Evolutionary conservation across 83 land plant genomes (phyloP).

Genomic region (Diphasiastrum complanatum): DNA sequence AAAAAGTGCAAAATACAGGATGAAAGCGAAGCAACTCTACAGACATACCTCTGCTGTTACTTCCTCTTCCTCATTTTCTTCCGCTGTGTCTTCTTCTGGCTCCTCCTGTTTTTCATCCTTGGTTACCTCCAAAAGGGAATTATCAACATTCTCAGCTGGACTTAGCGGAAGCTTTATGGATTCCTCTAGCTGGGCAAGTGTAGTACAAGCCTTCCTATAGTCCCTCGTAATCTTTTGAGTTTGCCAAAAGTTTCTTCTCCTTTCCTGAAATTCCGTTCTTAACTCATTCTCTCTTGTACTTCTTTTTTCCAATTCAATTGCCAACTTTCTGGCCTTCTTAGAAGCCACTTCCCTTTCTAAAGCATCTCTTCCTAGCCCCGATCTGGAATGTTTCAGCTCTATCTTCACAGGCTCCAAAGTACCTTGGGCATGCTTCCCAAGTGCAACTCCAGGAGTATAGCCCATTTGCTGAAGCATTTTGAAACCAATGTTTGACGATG

Average conservation of each 20-base stretch:
- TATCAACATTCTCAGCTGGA: conserved; percentile 24
- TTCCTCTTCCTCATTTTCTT: conserved; percentile 58
- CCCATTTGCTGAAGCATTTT: conserved; percentile 91
- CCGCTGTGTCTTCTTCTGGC: conserved; percentile 32
- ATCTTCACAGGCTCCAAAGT: conserved; percentile 55
- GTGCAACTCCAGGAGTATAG: conserved; percentile 63
- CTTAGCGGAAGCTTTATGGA: neutral
- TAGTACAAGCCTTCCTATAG: conserved; percentile 56
- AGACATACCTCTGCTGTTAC: conserved; percentile 69
- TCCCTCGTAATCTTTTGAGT: conserved; percentile 40
- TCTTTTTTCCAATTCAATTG: conserved; percentile 33
- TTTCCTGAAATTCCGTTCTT: conserved; percentile 52
- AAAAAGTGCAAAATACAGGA: neutral
- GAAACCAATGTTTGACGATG: conserved; percentile 80
- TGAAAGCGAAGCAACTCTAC: neutral
- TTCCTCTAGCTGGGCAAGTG: conserved; percentile 70
- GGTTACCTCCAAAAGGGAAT: neutral
- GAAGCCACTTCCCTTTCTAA: conserved; percentile 29
- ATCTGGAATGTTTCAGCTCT: conserved; percentile 57
- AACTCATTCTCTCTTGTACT: conserved; percentile 44
- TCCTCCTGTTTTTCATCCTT: conserved; percentile 39
- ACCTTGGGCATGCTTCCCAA: conserved; percentile 69
- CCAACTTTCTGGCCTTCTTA: conserved; percentile 23
- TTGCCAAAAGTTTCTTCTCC: conserved; percentile 55
- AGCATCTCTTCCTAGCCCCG: conserved; percentile 69